A percentile compares a stretch with the other conserved stretches of the same genome.
These are phyloP conservation scores for Vigna nakashimae DNA, from an alignment of 306 rosid species.

Conservation along the genomic window DNA sequence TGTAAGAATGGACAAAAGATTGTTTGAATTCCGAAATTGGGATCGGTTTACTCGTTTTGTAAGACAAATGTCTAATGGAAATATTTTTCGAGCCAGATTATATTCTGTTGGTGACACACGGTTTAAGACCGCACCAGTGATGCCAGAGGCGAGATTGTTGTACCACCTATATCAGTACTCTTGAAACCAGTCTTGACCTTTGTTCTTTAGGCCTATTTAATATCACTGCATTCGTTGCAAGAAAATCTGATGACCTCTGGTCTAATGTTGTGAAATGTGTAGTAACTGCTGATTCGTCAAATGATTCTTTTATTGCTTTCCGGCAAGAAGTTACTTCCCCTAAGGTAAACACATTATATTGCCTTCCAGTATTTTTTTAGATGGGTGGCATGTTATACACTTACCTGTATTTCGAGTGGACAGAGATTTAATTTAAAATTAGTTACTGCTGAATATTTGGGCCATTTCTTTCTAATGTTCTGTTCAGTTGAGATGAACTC, in stretches of 20 bases:
- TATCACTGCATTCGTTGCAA: slow-evolving; percentile 37
- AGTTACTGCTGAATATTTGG: slow-evolving; percentile 28
- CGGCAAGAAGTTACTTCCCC: slow-evolving; percentile 46
- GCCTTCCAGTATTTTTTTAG: slow-evolving; percentile 65
- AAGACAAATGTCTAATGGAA: slow-evolving; percentile 75
- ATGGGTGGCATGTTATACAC: slow-evolving; percentile 58
- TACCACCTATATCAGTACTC: slow-evolving; percentile 62
- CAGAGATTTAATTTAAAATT: slow-evolving; percentile 29
- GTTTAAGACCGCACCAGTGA: slow-evolving; percentile 52
- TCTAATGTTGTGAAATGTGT: slow-evolving; percentile 55
- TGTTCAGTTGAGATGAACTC: slow-evolving; percentile 13
- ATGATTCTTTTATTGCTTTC: slow-evolving; percentile 49
- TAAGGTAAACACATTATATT: slow-evolving; percentile 46
- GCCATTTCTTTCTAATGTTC: not conserved
- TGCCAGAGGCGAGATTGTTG: slow-evolving; percentile 59
- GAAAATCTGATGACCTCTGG: slow-evolving; percentile 43
- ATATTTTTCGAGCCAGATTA: slow-evolving; percentile 78
- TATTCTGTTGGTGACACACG: slow-evolving; percentile 54
- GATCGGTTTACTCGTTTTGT: slow-evolving; percentile 81
- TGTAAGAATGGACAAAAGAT: slow-evolving; percentile 77
- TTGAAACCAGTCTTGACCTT: slow-evolving; percentile 39
- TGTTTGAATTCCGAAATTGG: slow-evolving; percentile 81
- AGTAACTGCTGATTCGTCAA: slow-evolving; percentile 53
- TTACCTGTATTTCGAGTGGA: slow-evolving; percentile 36
- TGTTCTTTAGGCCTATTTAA: slow-evolving; percentile 37